These are phyloP conservation scores for Diutina siamensis DNA, from an alignment of 1,139 yeast species.

Conservation along the genomic window DNA sequence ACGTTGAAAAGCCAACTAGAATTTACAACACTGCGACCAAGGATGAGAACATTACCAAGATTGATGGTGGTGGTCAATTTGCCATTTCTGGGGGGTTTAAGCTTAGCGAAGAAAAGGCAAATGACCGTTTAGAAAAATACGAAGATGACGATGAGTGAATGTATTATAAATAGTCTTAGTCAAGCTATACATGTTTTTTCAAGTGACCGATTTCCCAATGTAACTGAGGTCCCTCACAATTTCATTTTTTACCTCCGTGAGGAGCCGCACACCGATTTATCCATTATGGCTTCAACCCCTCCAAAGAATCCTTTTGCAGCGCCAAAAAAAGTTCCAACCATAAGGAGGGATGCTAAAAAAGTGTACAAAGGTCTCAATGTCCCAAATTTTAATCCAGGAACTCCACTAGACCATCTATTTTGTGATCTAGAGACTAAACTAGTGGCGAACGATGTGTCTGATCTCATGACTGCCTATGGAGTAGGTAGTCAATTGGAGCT, in stretches of 20 bases:
- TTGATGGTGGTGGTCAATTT: slow-evolving; percentile 95
- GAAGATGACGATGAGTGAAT: slow-evolving; percentile 23
- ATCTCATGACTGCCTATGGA: background rate
- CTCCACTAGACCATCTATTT: slow-evolving; percentile 1
- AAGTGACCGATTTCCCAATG: no score
- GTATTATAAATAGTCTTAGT: background rate
- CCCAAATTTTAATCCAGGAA: background rate
- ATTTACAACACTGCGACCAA: slow-evolving; percentile 90
- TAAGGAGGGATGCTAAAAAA: background rate
- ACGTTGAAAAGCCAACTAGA: slow-evolving; percentile 74
- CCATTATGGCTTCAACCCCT: background rate
- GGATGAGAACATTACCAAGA: slow-evolving; percentile 50
- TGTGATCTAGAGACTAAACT: background rate
- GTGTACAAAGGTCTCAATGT: slow-evolving; percentile 5
- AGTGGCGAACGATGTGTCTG: background rate
- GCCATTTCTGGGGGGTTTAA: slow-evolving; percentile 73
- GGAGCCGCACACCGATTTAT: background rate
- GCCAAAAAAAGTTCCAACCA: background rate
- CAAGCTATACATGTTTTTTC: no score
- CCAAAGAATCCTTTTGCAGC: slow-evolving; percentile 2
- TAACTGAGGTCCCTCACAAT: no score
- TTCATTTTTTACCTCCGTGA: no score
- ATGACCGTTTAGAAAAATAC: slow-evolving; percentile 23
- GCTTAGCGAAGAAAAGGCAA: background rate
- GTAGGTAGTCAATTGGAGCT: background rate